These are phyloP conservation scores for Voacanga thouarsii DNA, from an alignment of 257 asterid species.

Conservation along the genomic window DNA sequence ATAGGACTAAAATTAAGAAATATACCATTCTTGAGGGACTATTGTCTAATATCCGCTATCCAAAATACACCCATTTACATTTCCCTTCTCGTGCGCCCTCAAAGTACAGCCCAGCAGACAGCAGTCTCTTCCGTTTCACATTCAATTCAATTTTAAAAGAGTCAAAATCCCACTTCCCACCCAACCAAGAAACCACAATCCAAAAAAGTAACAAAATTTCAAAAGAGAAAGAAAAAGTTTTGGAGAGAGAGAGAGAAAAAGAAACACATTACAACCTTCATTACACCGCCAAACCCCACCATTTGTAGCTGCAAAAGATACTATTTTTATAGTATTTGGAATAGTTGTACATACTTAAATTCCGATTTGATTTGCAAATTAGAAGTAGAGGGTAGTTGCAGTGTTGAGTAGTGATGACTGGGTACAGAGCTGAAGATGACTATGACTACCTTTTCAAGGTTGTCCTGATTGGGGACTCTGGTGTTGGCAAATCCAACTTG, in stretches of 20 bases:
- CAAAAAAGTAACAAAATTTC: not conserved
- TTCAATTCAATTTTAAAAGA: not conserved
- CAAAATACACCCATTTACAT: too few relatives aligned
- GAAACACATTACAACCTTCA: not conserved
- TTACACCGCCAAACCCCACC: not conserved
- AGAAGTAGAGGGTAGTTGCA: not conserved
- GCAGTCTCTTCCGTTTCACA: conserved; percentile 17
- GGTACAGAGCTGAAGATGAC: conserved; percentile 84
- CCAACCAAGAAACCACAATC: not conserved
- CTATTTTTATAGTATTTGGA: too few relatives aligned
- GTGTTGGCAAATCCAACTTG: conserved; percentile 83
- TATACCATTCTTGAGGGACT: not conserved
- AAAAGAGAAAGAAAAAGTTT: conserved; percentile 8
- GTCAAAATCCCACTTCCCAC: conserved; percentile 20
- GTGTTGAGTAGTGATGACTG: conserved; percentile 43
- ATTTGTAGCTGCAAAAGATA: not conserved
- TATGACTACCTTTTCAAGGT: conserved; percentile 84
- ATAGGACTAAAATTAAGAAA: not conserved
- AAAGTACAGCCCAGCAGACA: not conserved
- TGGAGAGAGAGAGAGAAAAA: conserved; percentile 1
- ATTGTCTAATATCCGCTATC: too few relatives aligned
- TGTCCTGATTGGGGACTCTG: conserved; percentile 82
- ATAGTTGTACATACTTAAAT: not conserved
- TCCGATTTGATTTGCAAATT: not conserved
- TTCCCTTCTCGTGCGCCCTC: too few relatives aligned